These are phyloP conservation scores for Cystobasidiopsis lactophilus DNA, from an alignment of 768 basidiomycete species.

Conservation along the genomic window DNA sequence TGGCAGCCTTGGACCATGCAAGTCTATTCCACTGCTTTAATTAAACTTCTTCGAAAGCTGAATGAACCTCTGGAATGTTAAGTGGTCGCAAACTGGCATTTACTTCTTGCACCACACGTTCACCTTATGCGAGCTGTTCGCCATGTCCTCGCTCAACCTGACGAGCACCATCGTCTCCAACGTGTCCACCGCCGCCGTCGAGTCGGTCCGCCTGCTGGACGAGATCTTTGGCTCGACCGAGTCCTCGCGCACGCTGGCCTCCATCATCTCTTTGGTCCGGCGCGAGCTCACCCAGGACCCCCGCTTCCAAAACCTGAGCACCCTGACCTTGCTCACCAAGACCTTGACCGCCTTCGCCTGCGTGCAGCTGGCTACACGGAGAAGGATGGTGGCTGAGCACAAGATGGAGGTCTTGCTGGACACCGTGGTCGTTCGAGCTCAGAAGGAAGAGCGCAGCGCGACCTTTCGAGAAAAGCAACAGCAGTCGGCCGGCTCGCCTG, in stretches of 20 bases:
- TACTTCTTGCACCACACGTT: slow-evolving; percentile 26
- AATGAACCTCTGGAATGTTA: slow-evolving; percentile 23
- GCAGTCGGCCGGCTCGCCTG: no score
- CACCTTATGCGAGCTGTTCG: slow-evolving; percentile 27
- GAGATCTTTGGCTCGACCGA: slow-evolving; percentile 26
- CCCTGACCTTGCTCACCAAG: slow-evolving; percentile 22
- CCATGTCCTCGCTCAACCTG: slow-evolving; percentile 27
- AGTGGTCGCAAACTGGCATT: slow-evolving; percentile 26
- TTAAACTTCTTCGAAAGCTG: slow-evolving; percentile 1
- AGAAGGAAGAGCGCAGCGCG: no score
- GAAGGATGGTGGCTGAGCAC: slow-evolving; percentile 19
- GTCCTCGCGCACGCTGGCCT: slow-evolving; percentile 23
- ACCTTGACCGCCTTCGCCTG: slow-evolving; percentile 27
- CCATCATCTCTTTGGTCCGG: slow-evolving; percentile 25
- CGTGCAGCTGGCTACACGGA: slow-evolving; percentile 25
- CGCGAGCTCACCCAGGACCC: slow-evolving; percentile 23
- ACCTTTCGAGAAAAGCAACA: no score
- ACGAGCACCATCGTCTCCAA: slow-evolving; percentile 21
- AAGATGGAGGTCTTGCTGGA: slow-evolving; percentile 25
- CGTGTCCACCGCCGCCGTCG: slow-evolving; percentile 21
- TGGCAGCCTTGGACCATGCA: no score
- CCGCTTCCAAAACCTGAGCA: slow-evolving; percentile 13
- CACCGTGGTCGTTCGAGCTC: neutral
- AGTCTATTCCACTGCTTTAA: no score
- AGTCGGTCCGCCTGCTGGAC: slow-evolving; percentile 20